A percentile compares a stretch with the other conserved stretches of the same genome.
phyloP scores from a whole-genome alignment of 1,284 basidiomycete genomes.

The Boletellus deceptivus region DNA sequence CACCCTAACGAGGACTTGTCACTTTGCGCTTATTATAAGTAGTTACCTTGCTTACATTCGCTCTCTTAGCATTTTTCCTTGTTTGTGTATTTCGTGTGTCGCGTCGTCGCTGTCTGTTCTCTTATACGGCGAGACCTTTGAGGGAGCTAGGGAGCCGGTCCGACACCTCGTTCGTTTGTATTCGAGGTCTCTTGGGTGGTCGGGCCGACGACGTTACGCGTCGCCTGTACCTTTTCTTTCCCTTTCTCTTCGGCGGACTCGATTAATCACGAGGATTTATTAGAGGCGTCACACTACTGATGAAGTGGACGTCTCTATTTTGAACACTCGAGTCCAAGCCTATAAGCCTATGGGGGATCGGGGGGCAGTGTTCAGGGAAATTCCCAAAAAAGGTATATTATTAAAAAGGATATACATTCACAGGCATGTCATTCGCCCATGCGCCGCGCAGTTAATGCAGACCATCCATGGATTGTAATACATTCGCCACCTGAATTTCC shows the following conservation, averaged over 20 bases:
- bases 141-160: not conserved
- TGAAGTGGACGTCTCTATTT: not conserved
- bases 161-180: conserved; percentile 5
- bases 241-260: conserved; percentile 20
- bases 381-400: too few relatives aligned
- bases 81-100: conserved; percentile 23
- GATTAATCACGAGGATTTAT: conserved; percentile 18
- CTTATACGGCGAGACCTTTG: conserved; percentile 3
- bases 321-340: too few relatives aligned
- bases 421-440: too few relatives aligned
- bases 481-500: not conserved
- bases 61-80: conserved; percentile 17
- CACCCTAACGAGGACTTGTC: conserved; percentile 25
- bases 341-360: too few relatives aligned
- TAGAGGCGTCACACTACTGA: conserved; percentile 10
- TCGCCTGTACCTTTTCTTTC: conserved; percentile 23
- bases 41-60: conserved; percentile 28
- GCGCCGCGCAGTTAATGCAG: too few relatives aligned
- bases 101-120: conserved; percentile 10
- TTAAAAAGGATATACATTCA: too few relatives aligned
- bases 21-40: conserved; percentile 25
- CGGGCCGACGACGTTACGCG: conserved; percentile 14
- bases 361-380: too few relatives aligned
- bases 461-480: too few relatives aligned
- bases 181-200: not conserved